Percentiles rank a stretch among this genome's conserved stretches.
Evolutionary conservation across 306 rosid species (phyloP).

Genomic region (Parietaria judaica): DNA sequence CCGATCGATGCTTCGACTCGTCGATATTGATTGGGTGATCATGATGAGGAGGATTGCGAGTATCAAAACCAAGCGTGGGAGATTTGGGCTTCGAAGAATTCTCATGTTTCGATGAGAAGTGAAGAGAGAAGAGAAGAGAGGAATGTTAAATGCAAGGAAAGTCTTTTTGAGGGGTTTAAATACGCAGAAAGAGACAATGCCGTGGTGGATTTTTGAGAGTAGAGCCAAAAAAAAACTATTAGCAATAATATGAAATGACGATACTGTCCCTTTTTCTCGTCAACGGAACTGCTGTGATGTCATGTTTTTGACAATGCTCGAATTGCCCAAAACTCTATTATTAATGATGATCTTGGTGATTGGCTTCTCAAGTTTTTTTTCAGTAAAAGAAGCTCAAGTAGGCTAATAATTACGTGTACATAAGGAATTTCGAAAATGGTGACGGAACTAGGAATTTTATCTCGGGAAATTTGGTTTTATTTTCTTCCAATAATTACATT

Average conservation of each 20-base stretch:
- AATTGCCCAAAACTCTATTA: slow-evolving; percentile 3
- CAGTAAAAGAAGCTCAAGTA: background rate
- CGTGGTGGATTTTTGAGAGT: slow-evolving; percentile 23
- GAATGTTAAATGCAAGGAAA: background rate
- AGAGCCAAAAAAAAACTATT: slow-evolving; percentile 34
- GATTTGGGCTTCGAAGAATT: slow-evolving; percentile 32
- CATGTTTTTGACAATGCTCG: slow-evolving; percentile 11
- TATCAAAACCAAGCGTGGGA: slow-evolving; percentile 36
- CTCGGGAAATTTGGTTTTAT: too few relatives aligned
- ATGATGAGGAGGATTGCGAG: slow-evolving; percentile 39
- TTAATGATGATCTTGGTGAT: background rate
- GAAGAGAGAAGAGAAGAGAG: slow-evolving; percentile 18
- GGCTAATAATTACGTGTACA: background rate
- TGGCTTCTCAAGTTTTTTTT: too few relatives aligned
- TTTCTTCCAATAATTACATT: too few relatives aligned
- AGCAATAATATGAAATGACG: slow-evolving; percentile 32
- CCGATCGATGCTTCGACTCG: slow-evolving; percentile 32
- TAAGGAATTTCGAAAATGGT: too few relatives aligned
- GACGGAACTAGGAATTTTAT: too few relatives aligned
- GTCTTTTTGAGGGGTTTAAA: slow-evolving; percentile 24
- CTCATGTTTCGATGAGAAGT: slow-evolving; percentile 31
- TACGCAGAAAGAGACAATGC: slow-evolving; percentile 26
- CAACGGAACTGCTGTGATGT: slow-evolving; percentile 14
- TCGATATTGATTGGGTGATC: slow-evolving; percentile 36
- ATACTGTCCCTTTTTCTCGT: slow-evolving; percentile 30